Evolutionary conservation across 345 rosid genomes (phyloP), one percentile per base, ranked within the genome.

Genomic region (Mercurialis annua): DNA sequence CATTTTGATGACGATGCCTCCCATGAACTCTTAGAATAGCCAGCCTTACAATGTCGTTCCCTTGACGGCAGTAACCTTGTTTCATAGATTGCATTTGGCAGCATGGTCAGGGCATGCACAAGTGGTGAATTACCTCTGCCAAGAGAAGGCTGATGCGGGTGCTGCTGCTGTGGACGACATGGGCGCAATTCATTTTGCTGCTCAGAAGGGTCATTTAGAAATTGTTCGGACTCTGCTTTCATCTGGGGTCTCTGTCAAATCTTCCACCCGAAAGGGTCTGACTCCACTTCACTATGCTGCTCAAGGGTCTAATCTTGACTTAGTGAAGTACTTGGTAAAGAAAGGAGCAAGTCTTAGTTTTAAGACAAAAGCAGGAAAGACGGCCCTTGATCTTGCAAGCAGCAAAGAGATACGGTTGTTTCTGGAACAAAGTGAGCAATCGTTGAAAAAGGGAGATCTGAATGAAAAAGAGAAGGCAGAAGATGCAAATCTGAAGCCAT

Each of bases 151-250:
- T 0, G 99, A 94, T 83, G 90, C 82, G 20, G 92, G 98, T 31
- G 98, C 99, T 61, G 92, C 97, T 56, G 98, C 99, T 30, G 84
- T 92, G 79, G 99, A 94, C 70, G 96, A 94, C 76, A 92, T 92
- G 98, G 92, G 97, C 10, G 98, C 98, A 1, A 80, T 94, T 71
- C 98, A 92, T 80, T 94, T 94, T 82, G 99, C 98, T 21, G 82
- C 92, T n/a, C 96, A 89, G 54, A 94, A 92, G 75, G 98, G 98
- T 17, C 97, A 92, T 69, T 66, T 92, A 72, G 98, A 89, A 81
- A 77, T 85, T 53, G 93, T 88, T 36, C 74, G 83, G 57, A 80
- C 76, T 42, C 80, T 94, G 40, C 43, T 89, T 38, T 79, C 93
- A 1, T 72, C 74, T 1, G 98, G 98, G 6, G 96, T 65, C 49